phyloP scores from a whole-genome alignment of 2,329 filamentous ascomycete species.

The Ophiostoma sp. region DNA sequence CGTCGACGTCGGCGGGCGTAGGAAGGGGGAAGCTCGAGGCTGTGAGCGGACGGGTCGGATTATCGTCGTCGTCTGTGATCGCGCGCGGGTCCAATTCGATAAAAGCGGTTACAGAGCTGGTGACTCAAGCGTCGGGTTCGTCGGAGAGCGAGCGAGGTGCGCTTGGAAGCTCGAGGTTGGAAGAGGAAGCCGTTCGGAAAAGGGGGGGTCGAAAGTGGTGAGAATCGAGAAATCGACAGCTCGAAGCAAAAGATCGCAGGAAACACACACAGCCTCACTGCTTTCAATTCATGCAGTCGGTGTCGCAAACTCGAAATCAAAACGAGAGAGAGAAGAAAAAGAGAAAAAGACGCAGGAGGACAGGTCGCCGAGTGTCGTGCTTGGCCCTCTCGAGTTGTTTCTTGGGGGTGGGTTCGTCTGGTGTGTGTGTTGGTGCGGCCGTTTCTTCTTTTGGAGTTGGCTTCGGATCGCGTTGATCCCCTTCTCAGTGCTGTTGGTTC shows the following conservation, averaged over 20 bases:
- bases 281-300: background rate
- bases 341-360: background rate
- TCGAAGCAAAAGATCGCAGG: background rate
- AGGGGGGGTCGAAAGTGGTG: background rate
- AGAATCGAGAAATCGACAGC: background rate
- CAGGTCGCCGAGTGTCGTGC: slow-evolving; percentile 5
- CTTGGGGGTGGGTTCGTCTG: slow-evolving; percentile 13
- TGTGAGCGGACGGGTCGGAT: background rate
- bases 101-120: background rate
- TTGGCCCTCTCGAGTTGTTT: background rate
- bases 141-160: background rate
- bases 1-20: slow-evolving; percentile 27
- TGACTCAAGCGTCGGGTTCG: background rate
- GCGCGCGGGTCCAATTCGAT: background rate
- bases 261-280: background rate
- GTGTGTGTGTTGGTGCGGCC: background rate
- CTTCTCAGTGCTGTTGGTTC: background rate
- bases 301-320: background rate
- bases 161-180: background rate
- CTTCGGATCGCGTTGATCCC: slow-evolving; percentile 17
- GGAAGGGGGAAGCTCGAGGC: slow-evolving; percentile 11
- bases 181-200: background rate
- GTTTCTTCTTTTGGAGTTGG: slow-evolving; percentile 15
- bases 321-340: background rate
- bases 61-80: background rate